Evolutionary conservation across 805 yeast genomes (phyloP).

Genomic region (Kodamaea jinghongensis): DNA sequence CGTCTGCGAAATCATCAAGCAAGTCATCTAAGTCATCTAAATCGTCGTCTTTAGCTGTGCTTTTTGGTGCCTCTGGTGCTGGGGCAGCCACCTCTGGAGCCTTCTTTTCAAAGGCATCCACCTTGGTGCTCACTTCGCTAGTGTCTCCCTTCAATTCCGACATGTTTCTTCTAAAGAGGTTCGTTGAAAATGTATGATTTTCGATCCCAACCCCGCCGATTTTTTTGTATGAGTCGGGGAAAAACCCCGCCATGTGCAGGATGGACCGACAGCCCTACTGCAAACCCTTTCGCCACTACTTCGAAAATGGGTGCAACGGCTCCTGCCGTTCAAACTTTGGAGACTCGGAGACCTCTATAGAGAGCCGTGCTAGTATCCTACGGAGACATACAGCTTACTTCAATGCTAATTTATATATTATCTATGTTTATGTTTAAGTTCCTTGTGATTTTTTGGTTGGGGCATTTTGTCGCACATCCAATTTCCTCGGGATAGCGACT

Average conservation of each 20-base stretch:
- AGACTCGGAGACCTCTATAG: no score
- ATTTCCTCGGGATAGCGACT: no score
- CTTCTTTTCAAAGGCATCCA: neutral
- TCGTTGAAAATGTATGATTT: neutral
- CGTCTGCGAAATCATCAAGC: constrained; percentile 81
- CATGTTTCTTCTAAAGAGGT: constrained; percentile 1
- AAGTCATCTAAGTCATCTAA: constrained; percentile 78
- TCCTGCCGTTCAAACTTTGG: no score
- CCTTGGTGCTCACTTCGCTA: neutral
- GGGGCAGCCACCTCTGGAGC: constrained; percentile 1
- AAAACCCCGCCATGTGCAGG: no score
- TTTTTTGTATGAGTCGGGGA: constrained; percentile 8
- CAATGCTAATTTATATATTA: no score
- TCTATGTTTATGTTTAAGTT: neutral
- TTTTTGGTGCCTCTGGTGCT: neutral
- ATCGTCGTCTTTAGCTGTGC: constrained; percentile 35
- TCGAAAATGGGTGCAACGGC: no score
- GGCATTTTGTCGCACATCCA: neutral
- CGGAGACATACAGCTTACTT: no score
- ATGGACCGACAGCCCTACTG: no score
- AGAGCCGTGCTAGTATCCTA: no score
- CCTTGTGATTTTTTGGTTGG: neutral
- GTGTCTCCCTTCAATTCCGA: constrained; percentile 3
- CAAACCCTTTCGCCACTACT: no score
- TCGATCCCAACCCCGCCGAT: constrained; percentile 8